phyloP scores from a whole-genome alignment of 1,284 basidiomycete species.

The Acaromyces ingoldii region DNA sequence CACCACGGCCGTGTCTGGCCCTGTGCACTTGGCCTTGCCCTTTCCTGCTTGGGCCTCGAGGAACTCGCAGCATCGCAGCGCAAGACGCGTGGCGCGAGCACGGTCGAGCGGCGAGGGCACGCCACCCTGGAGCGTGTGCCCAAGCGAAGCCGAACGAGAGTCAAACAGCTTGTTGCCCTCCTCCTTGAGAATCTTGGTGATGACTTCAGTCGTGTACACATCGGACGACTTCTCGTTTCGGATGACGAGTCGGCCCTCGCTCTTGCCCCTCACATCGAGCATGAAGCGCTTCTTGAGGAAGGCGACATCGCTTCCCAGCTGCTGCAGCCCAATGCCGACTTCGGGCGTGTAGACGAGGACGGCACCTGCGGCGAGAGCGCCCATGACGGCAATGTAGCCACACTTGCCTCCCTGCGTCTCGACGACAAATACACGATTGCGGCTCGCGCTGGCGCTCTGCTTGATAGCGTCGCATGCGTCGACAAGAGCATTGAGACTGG shows the following conservation, averaged over 20 bases:
- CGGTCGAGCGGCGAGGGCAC: slow-evolving; percentile 91
- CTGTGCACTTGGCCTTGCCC: slow-evolving; percentile 20
- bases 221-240: slow-evolving; percentile 73
- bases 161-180: slow-evolving; percentile 90
- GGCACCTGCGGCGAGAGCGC: slow-evolving; percentile 88
- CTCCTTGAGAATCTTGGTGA: slow-evolving; percentile 90
- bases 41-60: slow-evolving; percentile 60
- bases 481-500: slow-evolving; percentile 92
- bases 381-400: slow-evolving; percentile 91
- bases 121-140: slow-evolving; percentile 93
- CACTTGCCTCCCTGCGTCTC: slow-evolving; percentile 96
- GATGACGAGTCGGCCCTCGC: slow-evolving; percentile 86
- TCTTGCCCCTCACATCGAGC: slow-evolving; percentile 80
- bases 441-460: slow-evolving; percentile 89
- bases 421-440: slow-evolving; percentile 93
- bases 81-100: slow-evolving; percentile 79
- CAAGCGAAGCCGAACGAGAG: slow-evolving; percentile 83
- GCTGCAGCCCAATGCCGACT: slow-evolving; percentile 74
- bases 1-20: slow-evolving; percentile 69
- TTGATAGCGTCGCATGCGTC: slow-evolving; percentile 97
- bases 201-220: slow-evolving; percentile 85
- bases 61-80: slow-evolving; percentile 89
- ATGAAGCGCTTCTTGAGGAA: slow-evolving; percentile 82
- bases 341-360: slow-evolving; percentile 92
- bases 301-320: slow-evolving; percentile 76